Base-by-base conservation (phyloP, 2,329 filamentous ascomycete genomes). In the Lachnellula willkommii region DNA sequence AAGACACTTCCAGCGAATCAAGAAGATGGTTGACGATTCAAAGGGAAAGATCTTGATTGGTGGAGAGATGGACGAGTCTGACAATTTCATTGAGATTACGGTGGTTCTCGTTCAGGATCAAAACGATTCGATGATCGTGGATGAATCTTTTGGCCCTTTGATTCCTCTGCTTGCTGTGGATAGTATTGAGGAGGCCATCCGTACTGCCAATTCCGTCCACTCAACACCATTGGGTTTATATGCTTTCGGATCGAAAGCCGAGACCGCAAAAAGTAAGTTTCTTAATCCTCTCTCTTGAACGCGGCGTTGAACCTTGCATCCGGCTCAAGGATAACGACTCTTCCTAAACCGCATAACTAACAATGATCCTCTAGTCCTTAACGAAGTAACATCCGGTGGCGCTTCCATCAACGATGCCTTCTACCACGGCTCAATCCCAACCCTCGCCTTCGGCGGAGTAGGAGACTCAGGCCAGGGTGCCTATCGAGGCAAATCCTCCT, bases 131-230 rank as follows among this genome's bases (percentile, higher is more conserved):
- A 82, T 96, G 72, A 81, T 96, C 68, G 75, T 76, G 24, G 83
- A 95, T 60, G 94, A 99, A 75, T 90, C 86, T 45, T 99, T 99
- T 69, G 94, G 93, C 6, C 94, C 94, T n/a, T 79, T 96, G 57
- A 90, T 95, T 63, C 86, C 89, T 60, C 84, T 97, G 60, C 75
- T 95, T 53, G 81, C 90, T 0, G 87, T 90, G 54, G 81, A 90
- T 61, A 80, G 83, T 64, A 77, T 96, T n/a, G 89, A 95, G 62
- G 83, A 95, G 66, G 93, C 92, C 50, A 91, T 97, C 70, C 79
- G 79, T 40, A 83, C 91, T 61, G 90, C 90, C 59, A 93, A 95
- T 71, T 75, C 81, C 53, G 82, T 96, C 49, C 86, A 95, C 71
- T 80, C 85, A 51, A 96, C 92, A 0, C 92, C 94, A 0, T 77